Base-by-base conservation (phyloP, 495 filamentous ascomycete genomes). In the Daldinia caldariorum region DNA sequence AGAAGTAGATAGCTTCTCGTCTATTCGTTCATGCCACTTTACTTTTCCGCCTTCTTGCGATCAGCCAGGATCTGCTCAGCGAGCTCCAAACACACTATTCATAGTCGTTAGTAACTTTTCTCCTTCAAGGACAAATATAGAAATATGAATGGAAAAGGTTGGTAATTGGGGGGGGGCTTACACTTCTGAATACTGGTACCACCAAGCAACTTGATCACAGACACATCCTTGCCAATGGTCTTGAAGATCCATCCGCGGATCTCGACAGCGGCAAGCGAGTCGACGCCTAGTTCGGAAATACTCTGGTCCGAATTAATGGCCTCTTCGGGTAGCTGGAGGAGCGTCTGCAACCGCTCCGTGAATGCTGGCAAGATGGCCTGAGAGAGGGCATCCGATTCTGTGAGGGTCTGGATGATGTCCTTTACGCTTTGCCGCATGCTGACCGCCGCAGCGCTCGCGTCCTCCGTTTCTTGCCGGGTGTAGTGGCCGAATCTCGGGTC, bases 181-280 rank as follows among this genome's bases (percentile, higher is more conserved):
- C 75, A 22, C 1, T 71, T 66, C 22, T 35, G 38, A 9, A 80
- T 72, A 55, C 77, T 77, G 1, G 58, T 71, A n/a, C 73, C 74
- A 16, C 78, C 58, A 1, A 84, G 47, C n/a, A 83, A 73, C 68
- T 83, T 82, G 1, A 86, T 72, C 0, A 85, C 81, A 0, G 83
- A 81, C 3, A 86, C 61, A 51, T 83, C 80, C 14, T 72, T 69
- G 0, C 75, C 59, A 8, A 85, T 53, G 47, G 80, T 72, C 38
- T 78, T 82, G 64, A 77, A 66, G 43, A 89, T 83, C 89, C 89
- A 91, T 57, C 88, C 88, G 39, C 87, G 79, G 22, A 90, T 71
- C 70, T 91, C 89, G 35, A 91, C 85, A 0, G 87, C 86, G 0
- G 86, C 83, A 26, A 91, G 78, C 20, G 89, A 91, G 60, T 91